Evolutionary conservation across 441 rosid species (phyloP).

Genomic region (Adansonia rubrostipa): DNA sequence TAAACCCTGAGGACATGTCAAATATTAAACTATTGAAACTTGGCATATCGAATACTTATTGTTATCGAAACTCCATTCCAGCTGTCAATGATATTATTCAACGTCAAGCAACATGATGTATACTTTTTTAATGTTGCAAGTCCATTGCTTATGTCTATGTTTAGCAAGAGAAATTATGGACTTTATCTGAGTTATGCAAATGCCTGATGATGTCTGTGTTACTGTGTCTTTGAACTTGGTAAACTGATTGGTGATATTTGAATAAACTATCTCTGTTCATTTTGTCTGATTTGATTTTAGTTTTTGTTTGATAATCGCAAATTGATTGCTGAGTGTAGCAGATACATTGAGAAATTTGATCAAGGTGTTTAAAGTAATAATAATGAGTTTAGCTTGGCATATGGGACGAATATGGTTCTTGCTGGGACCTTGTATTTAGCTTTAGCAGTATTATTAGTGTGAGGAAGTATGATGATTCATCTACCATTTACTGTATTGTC

Average conservation of each 20-base stretch:
- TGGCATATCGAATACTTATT: not conserved
- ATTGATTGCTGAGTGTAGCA: slow-evolving; percentile 8
- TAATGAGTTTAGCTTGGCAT: not conserved
- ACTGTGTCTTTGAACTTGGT: slow-evolving; percentile 7
- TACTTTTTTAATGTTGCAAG: not conserved
- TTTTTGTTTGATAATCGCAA: slow-evolving; percentile 12
- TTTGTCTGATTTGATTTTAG: slow-evolving; percentile 6
- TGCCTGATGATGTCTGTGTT: not conserved
- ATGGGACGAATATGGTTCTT: not conserved
- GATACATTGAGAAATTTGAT: not conserved
- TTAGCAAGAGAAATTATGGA: slow-evolving; percentile 4
- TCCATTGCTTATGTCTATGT: not conserved
- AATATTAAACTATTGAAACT: slow-evolving; percentile 15
- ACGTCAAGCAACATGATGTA: slow-evolving; percentile 9
- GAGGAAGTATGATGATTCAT: slow-evolving; percentile 10
- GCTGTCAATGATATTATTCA: not conserved
- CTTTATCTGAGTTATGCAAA: slow-evolving; percentile 2
- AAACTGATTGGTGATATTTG: slow-evolving; percentile 4
- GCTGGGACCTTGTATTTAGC: slow-evolving; percentile 5
- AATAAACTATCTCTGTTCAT: not conserved
- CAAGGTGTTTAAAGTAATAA: not conserved
- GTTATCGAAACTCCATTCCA: slow-evolving; percentile 8
- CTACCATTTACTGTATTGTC: not conserved
- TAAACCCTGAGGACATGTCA: slow-evolving; percentile 4
- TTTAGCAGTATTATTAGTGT: not conserved